These are phyloP conservation scores for Nannochloropsis gaditana DNA, from an alignment of 108 stramenopile species.

Conservation along the genomic window DNA sequence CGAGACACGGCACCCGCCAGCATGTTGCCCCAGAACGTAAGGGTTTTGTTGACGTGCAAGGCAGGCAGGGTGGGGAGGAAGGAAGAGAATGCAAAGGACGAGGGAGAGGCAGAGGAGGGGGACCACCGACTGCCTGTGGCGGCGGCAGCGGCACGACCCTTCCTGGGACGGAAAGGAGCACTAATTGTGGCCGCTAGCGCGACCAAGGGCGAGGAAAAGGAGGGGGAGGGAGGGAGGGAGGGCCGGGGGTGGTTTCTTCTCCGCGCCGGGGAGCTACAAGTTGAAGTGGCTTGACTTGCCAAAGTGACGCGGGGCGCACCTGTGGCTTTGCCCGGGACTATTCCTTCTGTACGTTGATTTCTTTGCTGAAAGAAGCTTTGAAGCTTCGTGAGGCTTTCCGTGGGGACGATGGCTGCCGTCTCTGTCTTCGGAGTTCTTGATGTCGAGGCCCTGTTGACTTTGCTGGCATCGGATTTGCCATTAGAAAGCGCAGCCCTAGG, in stretches of 20 bases:
- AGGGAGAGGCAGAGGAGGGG: neutral
- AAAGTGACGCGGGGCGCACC: too few relatives aligned
- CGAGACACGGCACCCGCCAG: slow-evolving; percentile 46
- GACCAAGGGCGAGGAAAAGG: too few relatives aligned
- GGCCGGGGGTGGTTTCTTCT: neutral
- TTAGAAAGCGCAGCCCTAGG: neutral
- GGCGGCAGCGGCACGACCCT: neutral
- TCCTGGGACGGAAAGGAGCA: too few relatives aligned
- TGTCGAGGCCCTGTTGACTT: too few relatives aligned
- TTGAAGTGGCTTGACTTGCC: neutral
- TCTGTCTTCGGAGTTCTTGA: too few relatives aligned
- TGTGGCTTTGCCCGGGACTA: too few relatives aligned
- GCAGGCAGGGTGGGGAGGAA: neutral
- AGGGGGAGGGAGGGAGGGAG: neutral
- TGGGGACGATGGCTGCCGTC: too few relatives aligned
- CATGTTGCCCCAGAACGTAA: slow-evolving; percentile 47
- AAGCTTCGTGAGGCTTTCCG: too few relatives aligned
- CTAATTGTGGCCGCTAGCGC: too few relatives aligned
- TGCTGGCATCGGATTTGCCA: too few relatives aligned
- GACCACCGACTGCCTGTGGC: neutral
- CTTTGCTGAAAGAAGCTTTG: too few relatives aligned
- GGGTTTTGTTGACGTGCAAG: neutral
- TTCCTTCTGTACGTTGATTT: too few relatives aligned
- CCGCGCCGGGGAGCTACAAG: neutral
- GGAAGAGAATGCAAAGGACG: neutral